Evolutionary conservation across 495 filamentous ascomycete genomes (phyloP).

Genomic region (Aspergillus egyptiacus): DNA sequence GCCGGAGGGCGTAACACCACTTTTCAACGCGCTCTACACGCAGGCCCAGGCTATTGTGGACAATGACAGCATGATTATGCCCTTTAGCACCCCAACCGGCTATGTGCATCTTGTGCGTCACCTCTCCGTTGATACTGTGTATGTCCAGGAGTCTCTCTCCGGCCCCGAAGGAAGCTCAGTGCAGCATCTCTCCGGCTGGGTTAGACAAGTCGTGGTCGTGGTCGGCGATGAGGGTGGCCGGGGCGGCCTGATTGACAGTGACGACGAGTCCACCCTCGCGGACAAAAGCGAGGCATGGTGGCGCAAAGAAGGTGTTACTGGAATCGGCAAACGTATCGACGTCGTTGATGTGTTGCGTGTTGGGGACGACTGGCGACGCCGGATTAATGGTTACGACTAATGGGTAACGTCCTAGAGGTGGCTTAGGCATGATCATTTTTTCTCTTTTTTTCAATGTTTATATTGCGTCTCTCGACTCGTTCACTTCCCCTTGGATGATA

Average conservation of each 20-base stretch:
- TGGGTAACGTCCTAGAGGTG: slow-evolving; percentile 12
- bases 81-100: slow-evolving; percentile 72
- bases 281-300: slow-evolving; percentile 67
- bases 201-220: slow-evolving; percentile 75
- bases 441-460: slow-evolving; percentile 25
- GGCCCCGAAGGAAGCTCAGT: slow-evolving; percentile 66
- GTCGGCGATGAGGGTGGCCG: slow-evolving; percentile 79
- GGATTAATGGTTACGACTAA: slow-evolving; percentile 68
- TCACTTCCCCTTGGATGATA: slow-evolving; percentile 23
- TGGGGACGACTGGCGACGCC: slow-evolving; percentile 76
- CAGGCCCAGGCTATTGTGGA: slow-evolving; percentile 72
- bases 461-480: slow-evolving; percentile 19
- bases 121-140: slow-evolving; percentile 73
- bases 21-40: slow-evolving; percentile 69
- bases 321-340: slow-evolving; percentile 77
- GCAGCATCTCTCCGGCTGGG: slow-evolving; percentile 72
- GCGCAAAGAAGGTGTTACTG: slow-evolving; percentile 73
- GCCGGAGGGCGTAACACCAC: slow-evolving; percentile 37
- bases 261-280: slow-evolving; percentile 63
- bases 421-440: slow-evolving; percentile 24
- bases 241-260: slow-evolving; percentile 83
- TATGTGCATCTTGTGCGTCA: slow-evolving; percentile 80
- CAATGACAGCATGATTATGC: slow-evolving; percentile 77
- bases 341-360: slow-evolving; percentile 73
- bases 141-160: slow-evolving; percentile 72